These are phyloP conservation scores for Coccomyxa sp. DNA, from an alignment of 139 green algal genomes.

Conservation along the genomic window DNA sequence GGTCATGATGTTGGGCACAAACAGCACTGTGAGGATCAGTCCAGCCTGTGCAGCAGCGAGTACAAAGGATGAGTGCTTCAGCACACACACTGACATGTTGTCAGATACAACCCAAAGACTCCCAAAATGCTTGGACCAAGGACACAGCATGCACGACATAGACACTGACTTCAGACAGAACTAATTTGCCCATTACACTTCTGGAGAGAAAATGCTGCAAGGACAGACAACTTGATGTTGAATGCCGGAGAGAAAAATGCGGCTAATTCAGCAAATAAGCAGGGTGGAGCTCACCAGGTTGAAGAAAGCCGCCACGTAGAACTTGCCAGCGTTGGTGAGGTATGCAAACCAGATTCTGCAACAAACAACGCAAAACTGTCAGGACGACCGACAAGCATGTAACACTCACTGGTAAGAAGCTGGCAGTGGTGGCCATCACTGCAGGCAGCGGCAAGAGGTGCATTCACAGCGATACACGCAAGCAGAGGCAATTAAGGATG, in stretches of 20 bases:
- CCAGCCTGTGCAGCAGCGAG: not conserved
- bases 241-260: too few species aligned
- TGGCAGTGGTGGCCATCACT: too few species aligned
- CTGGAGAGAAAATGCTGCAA: not conserved
- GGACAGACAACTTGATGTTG: not conserved
- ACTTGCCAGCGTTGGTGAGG: conserved; percentile 22
- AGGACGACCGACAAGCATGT: too few species aligned
- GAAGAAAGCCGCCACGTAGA: conserved; percentile 42
- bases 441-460: too few species aligned
- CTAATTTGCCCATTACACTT: not conserved
- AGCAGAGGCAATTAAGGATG: conserved; percentile 11
- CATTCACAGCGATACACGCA: not conserved
- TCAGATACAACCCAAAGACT: too few species aligned
- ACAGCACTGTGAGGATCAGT: not conserved
- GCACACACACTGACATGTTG: too few species aligned
- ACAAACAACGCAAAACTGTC: too few species aligned
- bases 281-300: conserved; percentile 22
- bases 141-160: not conserved
- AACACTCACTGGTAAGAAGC: too few species aligned
- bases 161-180: not conserved
- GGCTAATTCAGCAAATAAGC: too few species aligned
- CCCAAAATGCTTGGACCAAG: not conserved
- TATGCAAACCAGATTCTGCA: conserved; percentile 27
- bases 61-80: not conserved
- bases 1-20: conserved; percentile 4